phyloP scores from a whole-genome alignment of 306 rosid species.

The Vigna radiata region DNA sequence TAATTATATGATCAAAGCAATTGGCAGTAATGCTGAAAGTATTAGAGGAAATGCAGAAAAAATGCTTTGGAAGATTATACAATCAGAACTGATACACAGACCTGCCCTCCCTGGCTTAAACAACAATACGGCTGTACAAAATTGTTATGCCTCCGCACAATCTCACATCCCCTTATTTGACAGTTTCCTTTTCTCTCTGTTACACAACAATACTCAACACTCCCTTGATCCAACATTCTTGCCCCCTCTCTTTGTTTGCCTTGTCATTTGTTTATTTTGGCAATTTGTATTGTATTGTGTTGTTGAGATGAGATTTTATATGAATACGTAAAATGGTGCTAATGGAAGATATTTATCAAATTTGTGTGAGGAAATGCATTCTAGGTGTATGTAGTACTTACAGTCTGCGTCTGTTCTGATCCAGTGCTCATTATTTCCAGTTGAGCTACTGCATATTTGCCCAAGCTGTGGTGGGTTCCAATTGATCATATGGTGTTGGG shows the following conservation, averaged over 20 bases:
- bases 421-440: slow-evolving; percentile 81
- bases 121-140: background rate
- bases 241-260: background rate
- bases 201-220: background rate
- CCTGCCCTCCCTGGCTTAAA: background rate
- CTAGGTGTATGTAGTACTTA: slow-evolving; percentile 58
- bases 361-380: slow-evolving; percentile 24
- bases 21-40: slow-evolving; percentile 17
- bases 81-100: background rate
- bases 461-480: slow-evolving; percentile 55
- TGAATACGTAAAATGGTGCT: slow-evolving; percentile 4
- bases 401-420: slow-evolving; percentile 92
- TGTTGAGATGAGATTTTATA: slow-evolving; percentile 25
- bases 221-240: background rate
- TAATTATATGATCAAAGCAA: background rate
- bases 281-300: slow-evolving; percentile 16
- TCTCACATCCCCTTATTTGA: background rate
- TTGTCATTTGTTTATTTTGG: slow-evolving; percentile 6
- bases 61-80: background rate
- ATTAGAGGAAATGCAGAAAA: background rate
- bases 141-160: background rate
- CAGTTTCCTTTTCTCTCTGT: background rate
- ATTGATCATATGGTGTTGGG: slow-evolving; percentile 44
- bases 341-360: slow-evolving; percentile 26
- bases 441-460: slow-evolving; percentile 48